Base-by-base conservation (phyloP, 2,329 filamentous ascomycete genomes). In the Cryphonectria radicalis region DNA sequence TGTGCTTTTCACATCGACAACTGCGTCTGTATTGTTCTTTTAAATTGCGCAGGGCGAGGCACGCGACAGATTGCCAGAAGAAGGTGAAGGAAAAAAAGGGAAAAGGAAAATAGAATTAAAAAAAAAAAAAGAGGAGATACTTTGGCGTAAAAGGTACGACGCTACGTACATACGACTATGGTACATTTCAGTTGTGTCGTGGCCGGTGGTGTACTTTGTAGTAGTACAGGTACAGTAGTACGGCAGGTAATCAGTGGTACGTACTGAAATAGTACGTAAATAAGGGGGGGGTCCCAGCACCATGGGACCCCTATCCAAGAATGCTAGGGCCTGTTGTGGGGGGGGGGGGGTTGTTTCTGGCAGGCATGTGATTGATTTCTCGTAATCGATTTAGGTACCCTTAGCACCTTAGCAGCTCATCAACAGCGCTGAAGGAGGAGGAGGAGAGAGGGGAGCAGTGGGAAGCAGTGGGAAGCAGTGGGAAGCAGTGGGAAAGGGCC, bases 31-130 rank as follows among this genome's bases (percentile, higher is more conserved):
- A 1, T 40, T 40, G 10, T 11, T 40, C 10, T 46, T 25, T 32
- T 13, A 43, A 14, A 28, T 32, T 64, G 13, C 37, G n/a, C 37
- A n/a, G 32, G 37, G n/a, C 37, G 66, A 68, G 66, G 57, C 66
- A 68, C 66, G 66, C 66, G 66, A 68, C 57, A 40, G 13, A 19
- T 67, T 40, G 37, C 65, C 50, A 19, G 57, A 66, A 43, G 22
- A 0, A 63, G 59, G 35, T 17, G 40, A 32, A 4, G 32, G 8
- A 19, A 59, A n/a, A 40, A 17, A 40, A n/a, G 19, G n/a, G 19
- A 37, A 8, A 42, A 40, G 22, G 4, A 40, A 28, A 14, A 32
- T n/a, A n/a, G n/a, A n/a, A n/a, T n/a, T n/a, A n/a, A 55, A 42
- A 66, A 28, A 60, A 17, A 28, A 28, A 17, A 25, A 17, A 32